phyloP scores from a whole-genome alignment of 1,284 basidiomycete species.

The Laetiporus sulphureus region DNA sequence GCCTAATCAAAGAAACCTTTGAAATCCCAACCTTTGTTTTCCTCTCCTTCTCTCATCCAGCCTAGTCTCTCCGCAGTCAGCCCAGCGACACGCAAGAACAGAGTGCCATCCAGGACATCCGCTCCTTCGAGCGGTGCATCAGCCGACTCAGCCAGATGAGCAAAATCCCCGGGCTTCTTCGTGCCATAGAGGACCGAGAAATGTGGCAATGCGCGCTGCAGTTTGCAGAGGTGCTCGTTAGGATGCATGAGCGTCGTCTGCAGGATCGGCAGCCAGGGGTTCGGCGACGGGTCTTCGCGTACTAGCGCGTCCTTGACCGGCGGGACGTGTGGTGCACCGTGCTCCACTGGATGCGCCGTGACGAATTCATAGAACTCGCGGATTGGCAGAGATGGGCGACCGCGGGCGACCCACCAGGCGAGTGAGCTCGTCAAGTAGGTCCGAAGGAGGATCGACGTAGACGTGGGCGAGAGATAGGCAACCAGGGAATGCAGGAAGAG shows the following conservation, averaged over 20 bases:
- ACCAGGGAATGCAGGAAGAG: conserved; percentile 35
- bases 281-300: conserved; percentile 28
- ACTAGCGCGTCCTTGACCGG: conserved; percentile 30
- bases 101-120: conserved; percentile 49
- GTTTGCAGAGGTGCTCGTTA: conserved; percentile 59
- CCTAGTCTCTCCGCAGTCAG: conserved; percentile 43
- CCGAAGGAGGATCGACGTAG: conserved; percentile 29
- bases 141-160: conserved; percentile 19
- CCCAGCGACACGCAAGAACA: conserved; percentile 50
- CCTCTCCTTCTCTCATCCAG: conserved; percentile 45
- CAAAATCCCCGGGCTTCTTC: conserved; percentile 28
- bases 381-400: conserved; percentile 28
- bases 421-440: conserved; percentile 32
- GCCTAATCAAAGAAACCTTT: conserved; percentile 20
- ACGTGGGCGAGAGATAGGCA: conserved; percentile 21
- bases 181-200: conserved; percentile 44
- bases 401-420: conserved; percentile 31
- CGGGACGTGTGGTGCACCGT: conserved; percentile 24
- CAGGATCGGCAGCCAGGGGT: conserved; percentile 52
- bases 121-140: conserved; percentile 39
- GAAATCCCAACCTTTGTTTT: conserved; percentile 21
- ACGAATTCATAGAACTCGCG: conserved; percentile 28
- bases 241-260: conserved; percentile 43
- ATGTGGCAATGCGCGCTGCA: conserved; percentile 50
- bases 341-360: conserved; percentile 14